A percentile compares a stretch with the other conserved stretches of the same genome.
Conservation (phyloP, 129 eudicot species). For the Pseudognaphalium luteoalbum region DNA sequence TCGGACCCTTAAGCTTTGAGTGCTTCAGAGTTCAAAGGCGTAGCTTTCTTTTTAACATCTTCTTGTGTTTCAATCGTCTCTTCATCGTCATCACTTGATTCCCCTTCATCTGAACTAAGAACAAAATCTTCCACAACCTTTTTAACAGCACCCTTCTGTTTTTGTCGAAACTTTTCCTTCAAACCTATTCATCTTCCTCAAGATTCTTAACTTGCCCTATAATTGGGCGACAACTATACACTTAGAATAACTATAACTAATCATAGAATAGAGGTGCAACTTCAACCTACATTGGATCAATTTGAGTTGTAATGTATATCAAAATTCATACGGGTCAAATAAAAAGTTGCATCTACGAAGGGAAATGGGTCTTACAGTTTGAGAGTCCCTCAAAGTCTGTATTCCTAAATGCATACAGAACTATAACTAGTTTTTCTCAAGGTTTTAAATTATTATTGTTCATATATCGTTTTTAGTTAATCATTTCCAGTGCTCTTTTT, state of each 20-base stretch:
- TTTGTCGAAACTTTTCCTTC: constrained; percentile 40
- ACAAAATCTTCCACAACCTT: constrained; percentile 72
- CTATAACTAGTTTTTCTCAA: too few relatives aligned
- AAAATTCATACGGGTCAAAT: neutral
- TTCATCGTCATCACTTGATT: constrained; percentile 25
- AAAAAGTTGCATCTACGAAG: neutral
- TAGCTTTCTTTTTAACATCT: constrained; percentile 32
- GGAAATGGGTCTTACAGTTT: neutral
- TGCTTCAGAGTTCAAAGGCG: constrained; percentile 18
- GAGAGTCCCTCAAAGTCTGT: neutral
- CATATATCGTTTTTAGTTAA: neutral
- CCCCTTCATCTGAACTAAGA: constrained; percentile 89
- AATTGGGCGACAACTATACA: neutral
- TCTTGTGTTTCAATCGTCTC: constrained; percentile 23
- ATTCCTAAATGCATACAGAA: too few relatives aligned
- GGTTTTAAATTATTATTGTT: neutral
- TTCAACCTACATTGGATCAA: neutral
- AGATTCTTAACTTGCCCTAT: constrained; percentile 50
- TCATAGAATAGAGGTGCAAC: neutral
- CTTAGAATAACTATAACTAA: neutral
- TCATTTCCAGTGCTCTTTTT: neutral
- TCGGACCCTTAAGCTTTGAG: constrained; percentile 27
- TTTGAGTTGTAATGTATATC: too few relatives aligned
- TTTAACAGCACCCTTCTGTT: constrained; percentile 25
- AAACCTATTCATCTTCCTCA: constrained; percentile 45